Evolutionary conservation across 371 early-diverging fungal genomes (phyloP).

Genomic region (Basidiobolus meristosporus): DNA sequence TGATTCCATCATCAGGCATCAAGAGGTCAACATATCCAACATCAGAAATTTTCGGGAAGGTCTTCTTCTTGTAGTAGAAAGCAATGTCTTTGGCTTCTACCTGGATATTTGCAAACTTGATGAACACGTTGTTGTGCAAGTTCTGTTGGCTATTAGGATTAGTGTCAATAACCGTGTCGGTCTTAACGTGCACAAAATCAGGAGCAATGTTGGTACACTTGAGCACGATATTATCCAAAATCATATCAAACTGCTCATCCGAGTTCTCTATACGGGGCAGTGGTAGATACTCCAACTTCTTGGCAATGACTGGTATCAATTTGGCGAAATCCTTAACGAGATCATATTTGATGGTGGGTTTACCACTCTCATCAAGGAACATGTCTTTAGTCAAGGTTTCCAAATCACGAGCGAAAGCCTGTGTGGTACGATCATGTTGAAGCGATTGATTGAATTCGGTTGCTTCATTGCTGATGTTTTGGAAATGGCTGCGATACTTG

Average conservation of each 20-base stretch:
- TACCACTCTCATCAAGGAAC: slow-evolving; percentile 17
- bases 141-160: slow-evolving; percentile 7
- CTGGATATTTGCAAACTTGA: slow-evolving; percentile 5
- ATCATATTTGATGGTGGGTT: slow-evolving; percentile 17
- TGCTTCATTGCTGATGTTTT: slow-evolving; percentile 7
- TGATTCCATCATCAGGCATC: too few species aligned
- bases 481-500: slow-evolving; percentile 7
- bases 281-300: slow-evolving; percentile 14
- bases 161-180: slow-evolving; percentile 13
- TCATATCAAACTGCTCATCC: slow-evolving; percentile 13
- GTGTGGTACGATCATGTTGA: slow-evolving; percentile 10
- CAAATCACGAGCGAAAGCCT: slow-evolving; percentile 7
- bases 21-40: slow-evolving; percentile 2
- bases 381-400: slow-evolving; percentile 10
- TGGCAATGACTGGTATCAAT: slow-evolving; percentile 11
- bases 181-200: slow-evolving; percentile 10
- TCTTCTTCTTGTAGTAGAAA: slow-evolving; percentile 12
- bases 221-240: slow-evolving; percentile 19
- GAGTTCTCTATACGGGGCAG: slow-evolving; percentile 9
- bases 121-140: slow-evolving; percentile 6
- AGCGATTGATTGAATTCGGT: slow-evolving; percentile 6
- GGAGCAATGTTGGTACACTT: slow-evolving; percentile 15
- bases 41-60: slow-evolving; percentile 7
- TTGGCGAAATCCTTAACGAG: slow-evolving; percentile 16
- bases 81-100: slow-evolving; percentile 12